These are phyloP conservation scores for Strigomonas oncopelti DNA, from an alignment of 208 protist species.

Conservation along the genomic window DNA sequence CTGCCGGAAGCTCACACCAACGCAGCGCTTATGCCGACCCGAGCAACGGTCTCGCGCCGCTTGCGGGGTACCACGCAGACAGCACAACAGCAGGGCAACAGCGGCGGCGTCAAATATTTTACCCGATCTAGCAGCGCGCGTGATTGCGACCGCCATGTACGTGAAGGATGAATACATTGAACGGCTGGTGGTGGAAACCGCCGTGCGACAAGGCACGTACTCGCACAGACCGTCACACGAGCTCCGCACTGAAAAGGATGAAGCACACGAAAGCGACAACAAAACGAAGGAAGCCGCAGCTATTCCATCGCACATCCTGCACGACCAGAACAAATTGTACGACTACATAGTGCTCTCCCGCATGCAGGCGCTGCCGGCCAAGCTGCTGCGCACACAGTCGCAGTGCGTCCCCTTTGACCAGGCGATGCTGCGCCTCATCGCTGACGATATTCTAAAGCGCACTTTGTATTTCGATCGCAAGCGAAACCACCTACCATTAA, in stretches of 20 bases:
- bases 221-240: background rate
- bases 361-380: background rate
- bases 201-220: constrained; percentile 18
- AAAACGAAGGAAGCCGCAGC: background rate
- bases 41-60: background rate
- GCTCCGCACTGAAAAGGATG: background rate
- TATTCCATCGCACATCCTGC: background rate
- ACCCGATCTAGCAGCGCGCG: constrained; percentile 63
- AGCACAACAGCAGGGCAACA: too few relatives aligned
- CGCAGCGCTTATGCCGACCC: background rate
- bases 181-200: constrained; percentile 67
- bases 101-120: constrained; percentile 3
- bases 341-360: constrained; percentile 5
- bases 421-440: constrained; percentile 70
- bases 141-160: constrained; percentile 56
- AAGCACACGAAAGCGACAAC: background rate
- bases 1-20: background rate
- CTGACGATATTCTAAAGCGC: constrained; percentile 21
- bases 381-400: constrained; percentile 65
- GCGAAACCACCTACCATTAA: background rate
- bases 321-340: constrained; percentile 8
- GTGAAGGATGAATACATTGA: constrained; percentile 88
- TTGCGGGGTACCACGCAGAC: background rate
- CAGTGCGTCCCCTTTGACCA: constrained; percentile 56
- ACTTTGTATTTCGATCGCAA: background rate